These are phyloP conservation scores for Pichia sp. DNA, from an alignment of 1,139 yeast species.

Conservation along the genomic window DNA sequence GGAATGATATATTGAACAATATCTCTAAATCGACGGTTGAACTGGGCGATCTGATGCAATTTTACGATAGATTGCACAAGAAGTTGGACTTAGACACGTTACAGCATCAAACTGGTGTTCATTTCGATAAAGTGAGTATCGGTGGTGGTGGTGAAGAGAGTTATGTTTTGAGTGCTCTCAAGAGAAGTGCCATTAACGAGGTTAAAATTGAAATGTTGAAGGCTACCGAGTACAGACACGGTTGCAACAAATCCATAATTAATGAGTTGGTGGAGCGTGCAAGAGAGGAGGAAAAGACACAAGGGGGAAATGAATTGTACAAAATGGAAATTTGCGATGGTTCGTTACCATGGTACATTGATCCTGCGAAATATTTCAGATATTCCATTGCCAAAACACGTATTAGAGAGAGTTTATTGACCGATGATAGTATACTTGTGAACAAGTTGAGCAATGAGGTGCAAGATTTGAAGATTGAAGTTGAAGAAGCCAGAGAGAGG, in stretches of 20 bases:
- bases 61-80: slow-evolving; percentile 15
- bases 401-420: slow-evolving; percentile 7
- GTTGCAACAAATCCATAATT: slow-evolving; percentile 14
- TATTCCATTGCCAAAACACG: slow-evolving; percentile 14
- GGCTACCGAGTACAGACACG: slow-evolving; percentile 23
- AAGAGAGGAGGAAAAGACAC: not conserved
- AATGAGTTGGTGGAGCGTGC: slow-evolving; percentile 8
- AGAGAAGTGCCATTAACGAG: slow-evolving; percentile 15
- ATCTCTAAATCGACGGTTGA: slow-evolving; percentile 17
- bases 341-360: slow-evolving; percentile 25
- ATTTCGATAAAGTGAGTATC: slow-evolving; percentile 22
- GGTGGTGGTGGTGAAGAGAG: slow-evolving; percentile 16
- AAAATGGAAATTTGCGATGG: slow-evolving; percentile 16
- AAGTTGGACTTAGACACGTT: slow-evolving; percentile 17
- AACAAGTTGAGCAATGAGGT: slow-evolving; percentile 16
- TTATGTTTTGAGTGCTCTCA: slow-evolving; percentile 24
- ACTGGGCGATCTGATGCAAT: slow-evolving; percentile 14
- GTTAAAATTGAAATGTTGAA: slow-evolving; percentile 24
- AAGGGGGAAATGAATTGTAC: too few relatives aligned
- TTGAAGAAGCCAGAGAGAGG: slow-evolving; percentile 18
- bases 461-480: slow-evolving; percentile 15
- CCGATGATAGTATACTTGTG: slow-evolving; percentile 10
- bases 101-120: slow-evolving; percentile 24
- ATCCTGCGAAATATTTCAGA: slow-evolving; percentile 17
- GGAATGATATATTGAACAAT: slow-evolving; percentile 25